A percentile compares a stretch with the other conserved stretches of the same genome.
phyloP scores from a whole-genome alignment of 2,329 filamentous ascomycete genomes.

The Emergomyces africanus region DNA sequence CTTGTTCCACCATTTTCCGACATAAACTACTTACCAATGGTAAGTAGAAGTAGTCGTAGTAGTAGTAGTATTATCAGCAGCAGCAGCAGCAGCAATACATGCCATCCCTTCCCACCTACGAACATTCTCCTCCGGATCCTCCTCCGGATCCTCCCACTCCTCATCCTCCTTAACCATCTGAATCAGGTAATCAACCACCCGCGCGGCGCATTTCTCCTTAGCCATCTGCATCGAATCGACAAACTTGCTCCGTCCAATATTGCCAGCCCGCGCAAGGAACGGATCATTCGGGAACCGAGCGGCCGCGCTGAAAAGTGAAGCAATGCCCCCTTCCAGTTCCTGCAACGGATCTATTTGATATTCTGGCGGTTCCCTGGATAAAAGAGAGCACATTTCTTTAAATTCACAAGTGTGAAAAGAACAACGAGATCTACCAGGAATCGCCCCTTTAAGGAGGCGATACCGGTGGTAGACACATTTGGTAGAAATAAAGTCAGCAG shows the following conservation, averaged over 20 bases:
- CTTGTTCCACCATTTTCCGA: no score
- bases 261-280: constrained; percentile 19
- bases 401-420: neutral
- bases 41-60: no score
- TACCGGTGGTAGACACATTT: neutral
- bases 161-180: constrained; percentile 19
- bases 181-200: constrained; percentile 19
- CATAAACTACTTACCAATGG: no score
- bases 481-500: neutral
- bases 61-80: no score
- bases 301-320: constrained; percentile 9
- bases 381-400: constrained; percentile 15
- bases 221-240: constrained; percentile 6
- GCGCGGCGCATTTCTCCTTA: constrained; percentile 15
- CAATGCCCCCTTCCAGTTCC: neutral
- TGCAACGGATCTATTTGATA: constrained; percentile 9
- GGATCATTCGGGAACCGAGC: constrained; percentile 17
- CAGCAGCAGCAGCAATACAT: neutral
- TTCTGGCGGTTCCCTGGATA: constrained; percentile 14
- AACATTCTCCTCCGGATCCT: constrained; percentile 2
- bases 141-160: constrained; percentile 4
- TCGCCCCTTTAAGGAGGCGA: neutral
- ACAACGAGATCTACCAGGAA: neutral
- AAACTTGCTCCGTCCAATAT: constrained; percentile 13
- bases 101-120: neutral